phyloP scores from a whole-genome alignment of 1,139 yeast species.

The Scheffersomyces lignicola region DNA sequence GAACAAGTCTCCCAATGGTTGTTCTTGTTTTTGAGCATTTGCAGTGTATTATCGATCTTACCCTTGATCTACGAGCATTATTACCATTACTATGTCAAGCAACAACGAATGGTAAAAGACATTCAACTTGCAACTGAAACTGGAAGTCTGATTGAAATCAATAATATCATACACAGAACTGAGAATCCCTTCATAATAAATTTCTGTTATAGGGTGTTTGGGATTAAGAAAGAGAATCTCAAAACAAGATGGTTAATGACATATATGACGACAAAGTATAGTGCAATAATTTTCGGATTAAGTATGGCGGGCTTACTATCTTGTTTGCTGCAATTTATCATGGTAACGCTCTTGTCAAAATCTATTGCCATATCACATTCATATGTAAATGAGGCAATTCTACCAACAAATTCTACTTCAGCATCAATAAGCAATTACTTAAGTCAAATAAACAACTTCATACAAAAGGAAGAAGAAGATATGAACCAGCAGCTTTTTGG shows the following conservation, averaged over 20 bases:
- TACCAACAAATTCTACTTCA: neutral
- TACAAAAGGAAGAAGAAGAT: conserved; percentile 29
- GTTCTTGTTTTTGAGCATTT: neutral
- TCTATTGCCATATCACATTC: neutral
- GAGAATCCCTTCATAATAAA: neutral
- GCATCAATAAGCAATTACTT: conserved; percentile 14
- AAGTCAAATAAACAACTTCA: conserved; percentile 22
- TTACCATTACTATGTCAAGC: neutral
- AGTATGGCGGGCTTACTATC: conserved; percentile 50
- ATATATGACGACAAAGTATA: conserved; percentile 49
- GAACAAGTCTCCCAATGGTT: conserved; percentile 8
- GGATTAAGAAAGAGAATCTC: neutral
- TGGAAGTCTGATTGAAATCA: no score
- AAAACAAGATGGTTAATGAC: conserved; percentile 45
- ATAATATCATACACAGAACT: neutral
- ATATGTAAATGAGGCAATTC: neutral
- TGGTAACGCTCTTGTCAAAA: conserved; percentile 26
- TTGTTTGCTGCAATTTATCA: conserved; percentile 46
- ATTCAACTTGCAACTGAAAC: no score
- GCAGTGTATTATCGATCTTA: neutral
- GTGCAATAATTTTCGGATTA: conserved; percentile 43
- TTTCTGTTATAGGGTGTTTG: neutral
- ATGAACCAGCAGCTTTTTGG: conserved; percentile 70
- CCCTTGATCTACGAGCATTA: conserved; percentile 1
- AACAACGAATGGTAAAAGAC: neutral